Evolutionary conservation across 2,329 filamentous ascomycete genomes (phyloP).

Genomic region (Paramyrothecium sp.): DNA sequence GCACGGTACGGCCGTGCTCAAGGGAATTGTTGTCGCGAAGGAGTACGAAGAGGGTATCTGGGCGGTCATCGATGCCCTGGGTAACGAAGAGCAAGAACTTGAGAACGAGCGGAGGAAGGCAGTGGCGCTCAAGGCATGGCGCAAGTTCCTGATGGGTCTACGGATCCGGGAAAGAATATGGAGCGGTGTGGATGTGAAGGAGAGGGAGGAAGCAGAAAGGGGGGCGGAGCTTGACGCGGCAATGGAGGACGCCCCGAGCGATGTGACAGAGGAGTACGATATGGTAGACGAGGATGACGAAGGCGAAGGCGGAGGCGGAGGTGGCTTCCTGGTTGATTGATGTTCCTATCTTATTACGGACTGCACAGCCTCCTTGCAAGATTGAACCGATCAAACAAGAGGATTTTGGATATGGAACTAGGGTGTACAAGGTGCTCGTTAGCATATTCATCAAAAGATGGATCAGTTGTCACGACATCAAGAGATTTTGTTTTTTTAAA

Average conservation of each 20-base stretch:
- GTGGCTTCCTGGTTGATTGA: conserved; percentile 42
- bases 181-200: conserved; percentile 49
- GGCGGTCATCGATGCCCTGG: conserved; percentile 66
- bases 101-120: conserved; percentile 71
- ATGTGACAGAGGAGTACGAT: conserved; percentile 42
- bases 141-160: conserved; percentile 72
- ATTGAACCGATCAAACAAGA: no score
- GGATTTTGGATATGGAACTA: no score
- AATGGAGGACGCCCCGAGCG: conserved; percentile 33
- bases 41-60: conserved; percentile 72
- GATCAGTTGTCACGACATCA: no score
- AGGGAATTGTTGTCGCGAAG: conserved; percentile 72
- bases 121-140: conserved; percentile 65
- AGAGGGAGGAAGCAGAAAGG: conserved; percentile 37
- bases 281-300: conserved; percentile 34
- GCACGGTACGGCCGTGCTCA: conserved; percentile 79
- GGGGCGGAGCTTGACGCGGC: conserved; percentile 34
- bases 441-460: no score
- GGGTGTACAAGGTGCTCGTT: no score
- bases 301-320: conserved; percentile 36
- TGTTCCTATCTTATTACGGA: background rate
- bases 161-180: conserved; percentile 74
- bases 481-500: no score
- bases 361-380: background rate
- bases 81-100: conserved; percentile 61